Conservation (phyloP, 1,284 basidiomycete species). For the Ganoderma boninense region DNA sequence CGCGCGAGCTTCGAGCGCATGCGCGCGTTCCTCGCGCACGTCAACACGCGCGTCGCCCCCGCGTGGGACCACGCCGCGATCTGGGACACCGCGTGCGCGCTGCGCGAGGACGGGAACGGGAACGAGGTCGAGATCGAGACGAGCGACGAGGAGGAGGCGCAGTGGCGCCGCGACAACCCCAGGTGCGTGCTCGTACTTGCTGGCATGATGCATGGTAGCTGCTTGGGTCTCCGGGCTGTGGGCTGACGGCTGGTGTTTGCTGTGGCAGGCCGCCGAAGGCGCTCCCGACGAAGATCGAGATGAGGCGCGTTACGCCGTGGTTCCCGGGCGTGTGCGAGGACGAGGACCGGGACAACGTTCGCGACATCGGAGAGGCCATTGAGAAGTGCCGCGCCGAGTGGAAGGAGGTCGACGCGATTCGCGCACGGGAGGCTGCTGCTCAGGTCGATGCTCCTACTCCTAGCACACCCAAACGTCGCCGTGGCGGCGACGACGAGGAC, state of each 20-base stretch:
- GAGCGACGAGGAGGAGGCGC: conserved; percentile 16
- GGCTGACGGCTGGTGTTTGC: background rate
- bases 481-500: background rate
- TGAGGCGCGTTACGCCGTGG: background rate
- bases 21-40: conserved; percentile 16
- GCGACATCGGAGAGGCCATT: background rate
- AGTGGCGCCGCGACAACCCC: background rate
- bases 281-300: conserved; percentile 1
- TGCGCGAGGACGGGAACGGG: conserved; percentile 14
- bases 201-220: too few species aligned
- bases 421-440: background rate
- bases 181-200: too few species aligned
- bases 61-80: conserved; percentile 18
- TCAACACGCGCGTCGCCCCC: conserved; percentile 8
- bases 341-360: background rate
- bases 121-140: conserved; percentile 19
- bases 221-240: too few species aligned
- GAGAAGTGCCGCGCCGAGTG: background rate
- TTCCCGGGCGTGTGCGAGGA: background rate
- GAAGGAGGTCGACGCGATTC: background rate
- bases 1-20: conserved; percentile 13
- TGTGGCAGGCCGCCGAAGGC: background rate
- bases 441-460: background rate
- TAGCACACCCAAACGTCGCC: conserved; percentile 6
- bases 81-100: conserved; percentile 14